Evolutionary conservation across 2,329 filamentous ascomycete species (phyloP).

Genomic region (Ceratocystis albifundus): DNA sequence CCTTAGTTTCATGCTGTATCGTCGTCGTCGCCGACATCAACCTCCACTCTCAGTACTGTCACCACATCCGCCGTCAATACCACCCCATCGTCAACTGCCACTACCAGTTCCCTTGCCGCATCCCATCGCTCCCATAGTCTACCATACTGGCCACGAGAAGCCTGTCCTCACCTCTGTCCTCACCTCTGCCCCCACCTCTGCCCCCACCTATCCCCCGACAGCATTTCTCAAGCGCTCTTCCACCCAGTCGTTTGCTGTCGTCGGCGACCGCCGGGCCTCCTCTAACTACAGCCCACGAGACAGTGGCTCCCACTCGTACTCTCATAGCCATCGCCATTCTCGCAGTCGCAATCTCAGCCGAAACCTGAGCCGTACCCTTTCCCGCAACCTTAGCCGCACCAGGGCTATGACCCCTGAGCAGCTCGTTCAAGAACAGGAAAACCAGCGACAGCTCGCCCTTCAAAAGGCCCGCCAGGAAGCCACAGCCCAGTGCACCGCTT

Average conservation of each 20-base stretch:
- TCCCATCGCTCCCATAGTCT: not conserved
- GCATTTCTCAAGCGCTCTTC: slow-evolving; percentile 16
- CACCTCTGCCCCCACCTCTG: too few relatives aligned
- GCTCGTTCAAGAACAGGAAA: slow-evolving; percentile 11
- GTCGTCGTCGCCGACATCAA: slow-evolving; percentile 11
- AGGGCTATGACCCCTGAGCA: slow-evolving; percentile 7
- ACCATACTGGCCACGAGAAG: slow-evolving; percentile 2
- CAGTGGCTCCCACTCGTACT: slow-evolving; percentile 4
- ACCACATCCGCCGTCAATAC: not conserved
- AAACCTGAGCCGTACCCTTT: slow-evolving; percentile 1
- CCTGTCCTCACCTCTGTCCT: slow-evolving; percentile 4
- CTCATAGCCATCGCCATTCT: slow-evolving; percentile 8
- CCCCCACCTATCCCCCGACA: slow-evolving; percentile 7
- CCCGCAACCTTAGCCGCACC: slow-evolving; percentile 9
- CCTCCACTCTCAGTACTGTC: slow-evolving; percentile 1
- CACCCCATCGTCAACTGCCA: slow-evolving; percentile 3
- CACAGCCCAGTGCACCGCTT: not conserved
- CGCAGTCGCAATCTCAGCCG: slow-evolving; percentile 9
- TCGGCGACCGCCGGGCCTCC: not conserved
- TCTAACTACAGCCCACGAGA: not conserved
- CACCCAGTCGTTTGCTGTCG: not conserved
- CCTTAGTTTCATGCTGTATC: slow-evolving; percentile 17
- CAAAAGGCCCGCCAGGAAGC: slow-evolving; percentile 16
- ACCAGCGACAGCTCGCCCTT: slow-evolving; percentile 17
- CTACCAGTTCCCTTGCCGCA: not conserved